Conservation (phyloP, 257 asterid species). For the Petunia axillaris region DNA sequence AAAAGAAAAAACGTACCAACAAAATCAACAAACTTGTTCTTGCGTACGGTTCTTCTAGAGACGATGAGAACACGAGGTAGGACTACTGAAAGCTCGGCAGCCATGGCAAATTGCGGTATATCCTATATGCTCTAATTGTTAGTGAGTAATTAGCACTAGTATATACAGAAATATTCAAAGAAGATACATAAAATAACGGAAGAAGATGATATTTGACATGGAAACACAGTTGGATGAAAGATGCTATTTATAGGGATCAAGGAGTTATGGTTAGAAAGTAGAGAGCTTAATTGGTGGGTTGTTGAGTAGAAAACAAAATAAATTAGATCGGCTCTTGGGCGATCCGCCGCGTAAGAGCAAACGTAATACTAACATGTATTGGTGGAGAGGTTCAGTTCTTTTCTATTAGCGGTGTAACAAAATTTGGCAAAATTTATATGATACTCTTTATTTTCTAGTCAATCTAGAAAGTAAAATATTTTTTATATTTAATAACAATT, state of each 20-base stretch:
- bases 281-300: background rate
- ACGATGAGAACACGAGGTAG: constrained; percentile 68
- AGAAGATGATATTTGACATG: background rate
- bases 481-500: no score
- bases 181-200: background rate
- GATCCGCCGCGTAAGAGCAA: constrained; percentile 2
- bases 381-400: background rate
- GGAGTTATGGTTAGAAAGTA: background rate
- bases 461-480: no score
- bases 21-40: constrained; percentile 68
- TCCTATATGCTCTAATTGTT: background rate
- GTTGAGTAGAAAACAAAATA: constrained; percentile 3
- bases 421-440: no score
- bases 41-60: constrained; percentile 61
- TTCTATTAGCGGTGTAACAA: background rate
- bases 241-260: background rate
- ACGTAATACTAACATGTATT: background rate
- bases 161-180: background rate
- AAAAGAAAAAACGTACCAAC: constrained; percentile 41
- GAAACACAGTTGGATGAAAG: background rate
- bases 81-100: constrained; percentile 49
- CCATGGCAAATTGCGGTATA: constrained; percentile 31
- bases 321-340: background rate
- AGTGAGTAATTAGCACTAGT: background rate
- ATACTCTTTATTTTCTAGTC: no score